Evolutionary conservation across 768 basidiomycete genomes (phyloP).

Genomic region (Porpolomopsis calyptriformis): DNA sequence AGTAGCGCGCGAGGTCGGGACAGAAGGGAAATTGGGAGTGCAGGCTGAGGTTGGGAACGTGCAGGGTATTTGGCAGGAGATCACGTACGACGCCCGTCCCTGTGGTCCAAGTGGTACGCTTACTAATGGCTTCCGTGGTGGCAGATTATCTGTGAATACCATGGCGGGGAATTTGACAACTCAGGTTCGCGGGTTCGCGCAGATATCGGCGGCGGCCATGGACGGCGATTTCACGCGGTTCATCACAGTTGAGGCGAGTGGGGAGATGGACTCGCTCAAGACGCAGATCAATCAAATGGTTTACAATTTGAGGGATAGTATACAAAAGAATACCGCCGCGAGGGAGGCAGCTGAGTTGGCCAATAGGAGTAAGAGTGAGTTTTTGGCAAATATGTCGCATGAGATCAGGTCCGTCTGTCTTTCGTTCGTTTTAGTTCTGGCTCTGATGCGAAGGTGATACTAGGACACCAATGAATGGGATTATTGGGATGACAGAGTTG

Average conservation of each 20-base stretch:
- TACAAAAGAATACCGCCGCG: slow-evolving; percentile 98
- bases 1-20: too few relatives aligned
- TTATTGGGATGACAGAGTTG: slow-evolving; percentile 99
- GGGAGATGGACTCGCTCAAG: slow-evolving; percentile 99
- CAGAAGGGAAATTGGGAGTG: too few relatives aligned
- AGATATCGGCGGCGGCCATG: slow-evolving; percentile 96
- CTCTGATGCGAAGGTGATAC: background rate
- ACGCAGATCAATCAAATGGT: slow-evolving; percentile 99
- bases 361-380: slow-evolving; percentile 95
- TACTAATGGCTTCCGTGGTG: too few relatives aligned
- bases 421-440: background rate
- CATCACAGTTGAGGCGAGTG: slow-evolving; percentile 97
- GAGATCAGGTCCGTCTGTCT: slow-evolving; percentile 69
- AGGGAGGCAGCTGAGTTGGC: slow-evolving; percentile 95
- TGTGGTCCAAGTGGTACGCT: too few relatives aligned
- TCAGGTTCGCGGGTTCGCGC: slow-evolving; percentile 97
- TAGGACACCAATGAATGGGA: slow-evolving; percentile 99
- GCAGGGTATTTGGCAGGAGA: too few relatives aligned
- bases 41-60: too few relatives aligned
- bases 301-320: slow-evolving; percentile 89
- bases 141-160: slow-evolving; percentile 87
- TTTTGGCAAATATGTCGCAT: slow-evolving; percentile 98
- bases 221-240: slow-evolving; percentile 98
- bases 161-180: slow-evolving; percentile 97
- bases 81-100: too few relatives aligned